Conservation (phyloP, 1,139 yeast species). For the Arxiozyma heterogenica region DNA sequence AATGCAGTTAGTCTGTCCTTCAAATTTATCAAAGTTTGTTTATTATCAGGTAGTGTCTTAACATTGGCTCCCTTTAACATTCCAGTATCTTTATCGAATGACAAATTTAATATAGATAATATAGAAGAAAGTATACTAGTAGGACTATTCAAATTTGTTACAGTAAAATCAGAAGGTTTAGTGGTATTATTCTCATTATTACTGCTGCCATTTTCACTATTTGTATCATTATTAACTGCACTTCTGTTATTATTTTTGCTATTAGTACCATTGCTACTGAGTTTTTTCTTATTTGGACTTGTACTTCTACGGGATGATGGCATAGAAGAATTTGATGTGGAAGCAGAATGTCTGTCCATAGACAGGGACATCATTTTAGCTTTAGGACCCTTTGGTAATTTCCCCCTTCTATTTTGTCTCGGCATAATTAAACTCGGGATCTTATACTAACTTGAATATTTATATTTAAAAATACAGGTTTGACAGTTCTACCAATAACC, state of each 20-base stretch:
- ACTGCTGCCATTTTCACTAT: too few relatives aligned
- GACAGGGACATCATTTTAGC: background rate
- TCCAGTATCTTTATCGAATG: constrained; percentile 53
- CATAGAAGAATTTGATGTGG: background rate
- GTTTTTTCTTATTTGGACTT: constrained; percentile 14
- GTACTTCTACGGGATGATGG: constrained; percentile 11
- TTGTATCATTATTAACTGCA: background rate
- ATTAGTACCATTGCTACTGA: background rate
- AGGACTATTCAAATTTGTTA: constrained; percentile 12
- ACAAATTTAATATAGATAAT: constrained; percentile 42
- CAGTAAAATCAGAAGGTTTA: constrained; percentile 10
- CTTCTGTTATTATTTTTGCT: too few relatives aligned
- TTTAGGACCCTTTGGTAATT: constrained; percentile 3
- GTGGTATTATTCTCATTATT: constrained; percentile 3
- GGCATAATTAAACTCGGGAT: constrained; percentile 10
- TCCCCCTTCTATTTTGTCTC: constrained; percentile 19
- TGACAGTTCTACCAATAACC: background rate
- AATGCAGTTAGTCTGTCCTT: constrained; percentile 42
- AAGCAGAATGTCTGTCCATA: background rate
- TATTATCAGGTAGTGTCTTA: constrained; percentile 39
- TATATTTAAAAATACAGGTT: too few relatives aligned
- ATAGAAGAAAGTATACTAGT: constrained; percentile 42
- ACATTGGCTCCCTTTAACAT: constrained; percentile 50
- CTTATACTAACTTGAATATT: too few relatives aligned
- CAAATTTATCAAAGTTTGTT: constrained; percentile 37